A percentile compares a stretch with the other conserved stretches of the same genome.
phyloP scores from a whole-genome alignment of 306 rosid genomes.

The Cercis canadensis region DNA sequence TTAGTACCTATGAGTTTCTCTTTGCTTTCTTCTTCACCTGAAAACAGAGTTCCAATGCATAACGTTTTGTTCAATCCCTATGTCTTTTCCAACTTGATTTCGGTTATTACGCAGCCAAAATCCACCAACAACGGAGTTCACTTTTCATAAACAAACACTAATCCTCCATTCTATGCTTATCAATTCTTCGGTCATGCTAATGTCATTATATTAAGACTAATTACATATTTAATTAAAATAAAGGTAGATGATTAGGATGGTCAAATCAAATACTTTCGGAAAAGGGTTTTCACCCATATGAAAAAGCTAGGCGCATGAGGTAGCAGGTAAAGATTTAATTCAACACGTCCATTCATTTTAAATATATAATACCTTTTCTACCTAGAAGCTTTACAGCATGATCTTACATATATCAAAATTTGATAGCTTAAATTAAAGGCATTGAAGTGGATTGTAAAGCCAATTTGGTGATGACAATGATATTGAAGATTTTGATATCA shows the following conservation, averaged over 20 bases:
- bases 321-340: background rate
- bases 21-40: constrained; percentile 1
- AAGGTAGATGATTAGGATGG: constrained; percentile 4
- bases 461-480: background rate
- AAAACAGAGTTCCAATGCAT: constrained; percentile 30
- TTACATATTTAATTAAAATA: background rate
- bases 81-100: constrained; percentile 17
- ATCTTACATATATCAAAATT: too few species aligned
- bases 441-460: background rate
- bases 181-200: constrained; percentile 45
- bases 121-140: too few species aligned
- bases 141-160: constrained; percentile 20
- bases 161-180: background rate
- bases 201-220: constrained; percentile 29
- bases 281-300: background rate
- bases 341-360: background rate
- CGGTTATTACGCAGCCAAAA: constrained; percentile 27
- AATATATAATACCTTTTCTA: background rate
- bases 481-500: background rate
- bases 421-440: background rate
- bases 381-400: background rate
- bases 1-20: too few species aligned
- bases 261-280: constrained; percentile 6
- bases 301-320: constrained; percentile 1
- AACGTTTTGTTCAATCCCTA: background rate